Conservation (phyloP, 2,329 filamentous ascomycete genomes). For the Cercospora sojina region DNA sequence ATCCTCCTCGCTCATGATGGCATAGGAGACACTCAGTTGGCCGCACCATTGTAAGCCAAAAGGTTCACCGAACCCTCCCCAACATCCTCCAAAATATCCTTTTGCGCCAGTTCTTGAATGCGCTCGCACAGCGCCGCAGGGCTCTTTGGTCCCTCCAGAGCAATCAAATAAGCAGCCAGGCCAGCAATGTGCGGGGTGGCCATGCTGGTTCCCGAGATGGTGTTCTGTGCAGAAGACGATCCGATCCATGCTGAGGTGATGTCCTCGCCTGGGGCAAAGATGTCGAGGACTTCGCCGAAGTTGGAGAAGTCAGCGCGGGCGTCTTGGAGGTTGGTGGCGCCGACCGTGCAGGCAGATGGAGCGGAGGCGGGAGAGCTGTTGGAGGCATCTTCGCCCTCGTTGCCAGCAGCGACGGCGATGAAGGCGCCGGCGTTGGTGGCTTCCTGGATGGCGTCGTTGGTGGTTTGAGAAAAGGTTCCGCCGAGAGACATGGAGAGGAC, state of each 20-base stretch:
- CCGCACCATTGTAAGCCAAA: constrained; percentile 19
- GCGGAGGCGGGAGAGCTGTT: constrained; percentile 40
- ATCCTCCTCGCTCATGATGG: not conserved
- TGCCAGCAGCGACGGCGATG: constrained; percentile 41
- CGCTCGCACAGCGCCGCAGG: constrained; percentile 16
- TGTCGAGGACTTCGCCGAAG: constrained; percentile 41
- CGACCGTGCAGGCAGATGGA: constrained; percentile 40
- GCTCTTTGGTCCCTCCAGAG: constrained; percentile 12
- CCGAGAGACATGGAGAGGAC: constrained; percentile 44
- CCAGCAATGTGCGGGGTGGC: constrained; percentile 31
- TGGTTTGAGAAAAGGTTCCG: constrained; percentile 39
- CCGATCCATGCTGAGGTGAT: constrained; percentile 53
- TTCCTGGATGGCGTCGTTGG: constrained; percentile 42
- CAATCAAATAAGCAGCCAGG: constrained; percentile 29
- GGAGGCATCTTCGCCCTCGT: constrained; percentile 35
- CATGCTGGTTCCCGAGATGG: constrained; percentile 51
- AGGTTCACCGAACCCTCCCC: constrained; percentile 16
- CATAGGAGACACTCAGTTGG: not conserved
- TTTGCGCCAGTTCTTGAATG: constrained; percentile 14
- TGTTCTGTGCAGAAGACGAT: constrained; percentile 46
- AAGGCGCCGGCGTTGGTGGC: constrained; percentile 42
- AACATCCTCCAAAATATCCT: constrained; percentile 15
- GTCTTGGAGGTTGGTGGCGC: constrained; percentile 36
- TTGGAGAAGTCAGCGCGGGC: constrained; percentile 42
- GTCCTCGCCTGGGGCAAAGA: constrained; percentile 51